phyloP scores from a whole-genome alignment of 1,284 basidiomycete species.

The Moesziomyces aphidis region DNA sequence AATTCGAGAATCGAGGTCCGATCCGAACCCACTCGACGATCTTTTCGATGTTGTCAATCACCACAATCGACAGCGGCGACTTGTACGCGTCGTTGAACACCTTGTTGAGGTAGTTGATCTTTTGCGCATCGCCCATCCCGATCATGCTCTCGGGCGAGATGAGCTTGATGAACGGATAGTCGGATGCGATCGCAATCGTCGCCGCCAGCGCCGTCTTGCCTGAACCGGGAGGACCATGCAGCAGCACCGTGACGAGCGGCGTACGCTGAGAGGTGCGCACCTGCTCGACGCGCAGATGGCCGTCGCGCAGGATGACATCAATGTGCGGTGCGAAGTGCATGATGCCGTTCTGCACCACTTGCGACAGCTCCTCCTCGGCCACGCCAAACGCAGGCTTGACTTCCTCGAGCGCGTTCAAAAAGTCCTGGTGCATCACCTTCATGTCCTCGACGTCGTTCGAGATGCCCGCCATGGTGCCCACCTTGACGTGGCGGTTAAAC shows the following conservation, averaged over 20 bases:
- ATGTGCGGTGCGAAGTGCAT: conserved; percentile 85
- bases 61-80: conserved; percentile 93
- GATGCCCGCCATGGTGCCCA: conserved; percentile 95
- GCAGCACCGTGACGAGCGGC: conserved; percentile 87
- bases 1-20: conserved; percentile 94
- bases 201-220: conserved; percentile 97
- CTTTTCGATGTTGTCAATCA: conserved; percentile 78
- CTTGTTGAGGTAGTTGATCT: conserved; percentile 91
- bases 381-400: conserved; percentile 98
- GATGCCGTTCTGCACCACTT: conserved; percentile 96
- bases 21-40: conserved; percentile 86
- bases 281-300: conserved; percentile 93
- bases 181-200: conserved; percentile 90
- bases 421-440: conserved; percentile 87
- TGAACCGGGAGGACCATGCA: conserved; percentile 87
- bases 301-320: conserved; percentile 83
- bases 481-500: conserved; percentile 96
- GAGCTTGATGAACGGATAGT: conserved; percentile 98
- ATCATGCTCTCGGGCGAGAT: conserved; percentile 98
- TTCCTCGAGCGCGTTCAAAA: conserved; percentile 91
- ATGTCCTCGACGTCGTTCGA: conserved; percentile 94
- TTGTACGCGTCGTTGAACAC: conserved; percentile 97
- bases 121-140: conserved; percentile 89
- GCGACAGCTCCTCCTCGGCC: conserved; percentile 92
- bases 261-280: conserved; percentile 90